Percentiles rank a stretch among this genome's conserved stretches.
These are phyloP conservation scores for Thelephora aurantiotincta DNA, from an alignment of 768 basidiomycete genomes.

Conservation along the genomic window DNA sequence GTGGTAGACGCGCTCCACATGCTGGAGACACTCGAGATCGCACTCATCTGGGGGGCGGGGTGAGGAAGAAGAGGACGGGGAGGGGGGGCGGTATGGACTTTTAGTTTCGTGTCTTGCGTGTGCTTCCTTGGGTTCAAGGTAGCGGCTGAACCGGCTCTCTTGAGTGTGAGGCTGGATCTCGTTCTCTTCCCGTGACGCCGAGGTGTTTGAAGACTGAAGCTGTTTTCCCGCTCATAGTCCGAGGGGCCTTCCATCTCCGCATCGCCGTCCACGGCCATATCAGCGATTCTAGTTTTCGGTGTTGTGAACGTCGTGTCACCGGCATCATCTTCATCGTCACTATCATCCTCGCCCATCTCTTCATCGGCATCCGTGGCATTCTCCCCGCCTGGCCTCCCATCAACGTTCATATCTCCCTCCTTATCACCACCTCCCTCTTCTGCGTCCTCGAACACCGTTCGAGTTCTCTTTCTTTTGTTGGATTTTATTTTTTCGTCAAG, in stretches of 20 bases:
- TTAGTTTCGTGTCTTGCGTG: too few relatives aligned
- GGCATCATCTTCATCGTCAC: not conserved
- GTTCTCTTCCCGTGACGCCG: too few relatives aligned
- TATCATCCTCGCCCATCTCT: not conserved
- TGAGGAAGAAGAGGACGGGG: too few relatives aligned
- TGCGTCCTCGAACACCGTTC: not conserved
- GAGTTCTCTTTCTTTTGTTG: not conserved
- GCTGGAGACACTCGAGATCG: not conserved
- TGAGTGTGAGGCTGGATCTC: too few relatives aligned
- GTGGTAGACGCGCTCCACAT: not conserved
- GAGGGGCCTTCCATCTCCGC: not conserved
- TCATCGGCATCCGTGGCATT: not conserved
- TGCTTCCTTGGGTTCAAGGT: too few relatives aligned
- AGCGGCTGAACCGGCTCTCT: too few relatives aligned
- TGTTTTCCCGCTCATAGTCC: too few relatives aligned
- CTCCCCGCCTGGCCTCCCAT: not conserved
- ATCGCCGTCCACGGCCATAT: not conserved
- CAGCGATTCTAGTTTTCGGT: not conserved
- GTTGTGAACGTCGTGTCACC: not conserved
- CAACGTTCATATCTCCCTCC: conserved; percentile 5
- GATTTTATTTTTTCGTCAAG: not conserved
- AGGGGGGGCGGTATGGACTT: too few relatives aligned
- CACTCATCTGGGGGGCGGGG: too few relatives aligned
- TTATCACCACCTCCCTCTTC: conserved; percentile 10
- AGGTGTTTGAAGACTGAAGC: too few relatives aligned